Percentiles rank a stretch among this genome's conserved stretches.
Conservation (phyloP, 2,329 filamentous ascomycete species). For the Claviceps sp. region DNA sequence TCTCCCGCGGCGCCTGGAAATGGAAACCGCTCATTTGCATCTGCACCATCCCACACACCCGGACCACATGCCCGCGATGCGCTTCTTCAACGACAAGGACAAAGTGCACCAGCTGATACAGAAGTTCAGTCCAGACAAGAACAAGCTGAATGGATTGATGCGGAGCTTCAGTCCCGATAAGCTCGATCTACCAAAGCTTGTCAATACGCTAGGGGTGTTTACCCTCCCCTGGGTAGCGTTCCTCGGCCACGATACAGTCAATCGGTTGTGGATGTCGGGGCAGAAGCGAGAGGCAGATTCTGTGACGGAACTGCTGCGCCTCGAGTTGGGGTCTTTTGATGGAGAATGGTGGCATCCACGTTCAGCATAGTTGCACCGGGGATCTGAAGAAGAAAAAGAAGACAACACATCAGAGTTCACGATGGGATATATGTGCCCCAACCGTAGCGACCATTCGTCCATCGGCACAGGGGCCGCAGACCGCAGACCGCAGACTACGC, state of each 20-base stretch:
- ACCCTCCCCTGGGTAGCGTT: constrained; percentile 23
- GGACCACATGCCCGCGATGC: constrained; percentile 31
- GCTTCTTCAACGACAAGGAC: constrained; percentile 26
- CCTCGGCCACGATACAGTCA: constrained; percentile 33
- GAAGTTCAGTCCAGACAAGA: constrained; percentile 12
- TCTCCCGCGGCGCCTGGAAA: constrained; percentile 20
- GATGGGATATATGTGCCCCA: no score
- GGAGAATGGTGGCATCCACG: no score
- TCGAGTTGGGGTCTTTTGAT: constrained; percentile 18
- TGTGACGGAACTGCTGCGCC: constrained; percentile 24
- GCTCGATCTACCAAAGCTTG: constrained; percentile 8
- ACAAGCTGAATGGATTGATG: constrained; percentile 16
- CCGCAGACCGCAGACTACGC: not conserved
- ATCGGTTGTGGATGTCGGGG: constrained; percentile 28
- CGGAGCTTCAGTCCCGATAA: constrained; percentile 13
- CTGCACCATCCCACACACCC: constrained; percentile 41
- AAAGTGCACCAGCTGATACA: constrained; percentile 17
- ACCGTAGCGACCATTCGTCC: not conserved
- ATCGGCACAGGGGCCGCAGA: not conserved
- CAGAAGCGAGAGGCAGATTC: constrained; percentile 26
- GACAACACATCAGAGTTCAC: not conserved
- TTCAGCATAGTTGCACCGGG: no score
- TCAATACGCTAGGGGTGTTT: constrained; percentile 18
- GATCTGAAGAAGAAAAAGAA: not conserved
- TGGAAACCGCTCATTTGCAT: constrained; percentile 40